These are phyloP conservation scores for Vitis rotundifolia DNA, from an alignment of 164 flowering plant species.

Conservation along the genomic window DNA sequence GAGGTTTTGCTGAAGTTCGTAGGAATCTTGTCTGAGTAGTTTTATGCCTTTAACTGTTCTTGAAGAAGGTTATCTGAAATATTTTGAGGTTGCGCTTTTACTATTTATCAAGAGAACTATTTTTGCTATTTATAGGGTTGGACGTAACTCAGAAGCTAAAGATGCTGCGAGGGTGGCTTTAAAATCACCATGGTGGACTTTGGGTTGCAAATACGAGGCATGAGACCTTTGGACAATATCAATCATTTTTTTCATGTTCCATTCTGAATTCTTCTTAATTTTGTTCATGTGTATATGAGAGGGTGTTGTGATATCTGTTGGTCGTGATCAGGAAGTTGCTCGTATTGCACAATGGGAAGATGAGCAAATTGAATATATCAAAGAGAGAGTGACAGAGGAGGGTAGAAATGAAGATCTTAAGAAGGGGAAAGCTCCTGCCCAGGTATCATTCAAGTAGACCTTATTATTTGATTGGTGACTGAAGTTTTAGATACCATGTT, in stretches of 20 bases:
- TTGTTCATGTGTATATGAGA: not conserved
- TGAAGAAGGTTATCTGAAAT: too few relatives aligned
- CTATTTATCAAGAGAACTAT: not conserved
- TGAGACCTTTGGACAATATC: not conserved
- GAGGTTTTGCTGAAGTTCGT: constrained; percentile 82
- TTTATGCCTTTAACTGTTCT: not conserved
- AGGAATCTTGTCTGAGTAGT: constrained; percentile 8
- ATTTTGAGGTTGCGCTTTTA: not conserved
- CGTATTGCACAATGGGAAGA: constrained; percentile 84
- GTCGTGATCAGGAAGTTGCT: constrained; percentile 70
- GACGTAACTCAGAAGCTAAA: constrained; percentile 77
- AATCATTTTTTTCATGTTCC: not conserved
- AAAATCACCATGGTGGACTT: constrained; percentile 97
- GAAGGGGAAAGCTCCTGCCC: constrained; percentile 78
- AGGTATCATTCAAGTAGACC: constrained; percentile 39
- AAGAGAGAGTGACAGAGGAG: constrained; percentile 75
- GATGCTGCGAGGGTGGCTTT: constrained; percentile 92
- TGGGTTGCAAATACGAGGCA: constrained; percentile 85
- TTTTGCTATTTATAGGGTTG: constrained; percentile 56
- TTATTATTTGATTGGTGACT: not conserved
- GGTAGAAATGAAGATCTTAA: constrained; percentile 73
- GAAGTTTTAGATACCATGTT: not conserved
- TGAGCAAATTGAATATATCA: constrained; percentile 79
- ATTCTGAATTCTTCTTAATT: not conserved
- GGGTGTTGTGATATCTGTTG: not conserved